Conservation (phyloP, 176 grass and related monocot genomes). For the Phragmites australis region DNA sequence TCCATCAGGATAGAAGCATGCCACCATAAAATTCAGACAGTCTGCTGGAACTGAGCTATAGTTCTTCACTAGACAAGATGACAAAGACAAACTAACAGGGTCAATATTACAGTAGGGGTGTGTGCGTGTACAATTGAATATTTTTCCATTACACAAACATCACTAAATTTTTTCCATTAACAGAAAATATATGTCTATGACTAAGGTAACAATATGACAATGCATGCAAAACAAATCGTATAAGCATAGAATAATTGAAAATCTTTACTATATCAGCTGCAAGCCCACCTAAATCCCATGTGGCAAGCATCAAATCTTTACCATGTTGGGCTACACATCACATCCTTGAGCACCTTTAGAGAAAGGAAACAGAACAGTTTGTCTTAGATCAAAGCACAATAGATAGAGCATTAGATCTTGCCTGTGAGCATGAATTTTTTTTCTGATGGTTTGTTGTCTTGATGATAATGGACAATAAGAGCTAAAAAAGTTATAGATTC, state of each 20-base stretch:
- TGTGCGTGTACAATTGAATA: not conserved
- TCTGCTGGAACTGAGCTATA: not conserved
- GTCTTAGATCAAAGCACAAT: slow-evolving; percentile 35
- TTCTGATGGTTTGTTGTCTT: slow-evolving; percentile 24
- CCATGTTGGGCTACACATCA: slow-evolving; percentile 50
- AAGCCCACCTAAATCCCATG: slow-evolving; percentile 60
- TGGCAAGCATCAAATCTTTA: slow-evolving; percentile 46
- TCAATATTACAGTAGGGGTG: not conserved
- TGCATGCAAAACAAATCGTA: not conserved
- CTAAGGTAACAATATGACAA: not conserved
- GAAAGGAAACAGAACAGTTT: slow-evolving; percentile 45
- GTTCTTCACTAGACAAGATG: not conserved
- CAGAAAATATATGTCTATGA: not conserved
- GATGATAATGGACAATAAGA: slow-evolving; percentile 9
- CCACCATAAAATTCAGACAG: not conserved
- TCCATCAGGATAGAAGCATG: not conserved
- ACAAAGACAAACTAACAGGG: not conserved
- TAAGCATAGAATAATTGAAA: slow-evolving; percentile 29
- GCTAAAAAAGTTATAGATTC: not conserved
- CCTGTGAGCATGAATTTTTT: not conserved
- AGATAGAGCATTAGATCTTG: slow-evolving; percentile 36
- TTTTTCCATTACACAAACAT: not conserved
- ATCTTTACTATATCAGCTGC: slow-evolving; percentile 48
- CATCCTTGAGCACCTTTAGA: slow-evolving; percentile 51
- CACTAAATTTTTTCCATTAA: not conserved